phyloP scores from a whole-genome alignment of 148 eudicot species.

The Rhododendron williamsianum region DNA sequence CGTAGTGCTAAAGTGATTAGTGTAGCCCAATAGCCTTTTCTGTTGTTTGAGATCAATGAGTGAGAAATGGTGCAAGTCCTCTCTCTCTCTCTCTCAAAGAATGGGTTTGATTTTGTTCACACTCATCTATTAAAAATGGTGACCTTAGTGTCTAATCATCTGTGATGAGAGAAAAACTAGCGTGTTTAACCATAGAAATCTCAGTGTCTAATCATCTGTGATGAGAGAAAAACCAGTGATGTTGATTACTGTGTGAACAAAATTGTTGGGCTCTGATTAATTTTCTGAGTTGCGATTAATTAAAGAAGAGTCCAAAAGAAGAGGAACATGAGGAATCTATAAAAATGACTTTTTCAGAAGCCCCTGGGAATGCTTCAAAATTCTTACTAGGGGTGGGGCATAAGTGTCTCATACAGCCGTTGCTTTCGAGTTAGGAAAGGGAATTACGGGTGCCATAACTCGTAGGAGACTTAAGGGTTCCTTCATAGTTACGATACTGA shows the following conservation, averaged over 20 bases:
- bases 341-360: conserved; percentile 10
- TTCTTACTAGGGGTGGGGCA: background rate
- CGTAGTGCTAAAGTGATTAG: conserved; percentile 11
- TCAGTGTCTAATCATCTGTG: background rate
- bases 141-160: background rate
- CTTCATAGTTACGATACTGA: background rate
- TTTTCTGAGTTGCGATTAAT: background rate
- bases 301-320: conserved; percentile 1
- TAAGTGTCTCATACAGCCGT: background rate
- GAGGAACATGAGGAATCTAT: conserved; percentile 26
- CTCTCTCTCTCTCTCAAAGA: background rate
- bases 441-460: background rate
- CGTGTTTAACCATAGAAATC: background rate
- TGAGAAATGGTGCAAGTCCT: background rate
- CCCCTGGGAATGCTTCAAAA: conserved; percentile 5
- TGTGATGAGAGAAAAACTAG: background rate
- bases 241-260: background rate
- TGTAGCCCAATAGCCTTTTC: conserved; percentile 16
- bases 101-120: background rate
- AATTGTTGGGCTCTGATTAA: conserved; percentile 2
- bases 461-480: background rate
- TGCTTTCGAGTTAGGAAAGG: conserved; percentile 26
- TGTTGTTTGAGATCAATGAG: conserved; percentile 6
- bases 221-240: background rate
- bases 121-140: background rate